Evolutionary conservation across 75 land plant species (phyloP), one percentile per base, ranked within the genome.

Genomic region (Pinus taeda): DNA sequence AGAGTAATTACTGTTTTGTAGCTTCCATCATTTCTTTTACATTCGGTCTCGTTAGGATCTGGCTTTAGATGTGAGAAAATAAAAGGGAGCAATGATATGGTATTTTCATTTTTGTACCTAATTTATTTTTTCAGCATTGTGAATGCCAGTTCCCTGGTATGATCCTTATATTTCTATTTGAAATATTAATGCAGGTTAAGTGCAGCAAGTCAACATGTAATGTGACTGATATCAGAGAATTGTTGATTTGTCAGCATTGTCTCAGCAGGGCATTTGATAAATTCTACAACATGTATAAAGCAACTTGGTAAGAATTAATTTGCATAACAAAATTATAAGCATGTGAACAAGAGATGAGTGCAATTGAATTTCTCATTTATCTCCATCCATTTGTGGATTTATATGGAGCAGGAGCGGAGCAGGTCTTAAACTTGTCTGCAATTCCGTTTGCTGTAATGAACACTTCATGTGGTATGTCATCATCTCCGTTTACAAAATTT

Each of bases 391-490:
- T 67, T 6, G 71, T 69, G 45, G 49, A 45, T 69, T 30, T 69
- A 53, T 20, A 42, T 56, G 63, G 14, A 58, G 65, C 83, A 90
- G 92, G 92, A 85, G 87, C 76, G 80, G 79, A 49, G 75, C 80
- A 29, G 92, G 92, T 15, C 80, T 85, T 58, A 83, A 84, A 77
- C 76, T 82, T 56, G 85, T 90, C 29, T 74, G 83, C 74, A 83
- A 83, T 63, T 88, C 92, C 17, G 81, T 90, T 20, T 90, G 92
- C 77, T 90, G 92, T 74, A 85, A 87, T 39, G 90, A 85, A 21
- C 92, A 90, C 61, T 90, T 85, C 77, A 75, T 73, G 20, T 90
- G 92, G 92, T 85, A 81, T 65, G 78, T 74, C 29, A 75, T 67
- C 20, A 4, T 60, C 12, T 20, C 17, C 9, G 49, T 0, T 69